A percentile compares a stretch with the other conserved stretches of the same genome.
Evolutionary conservation across 108 stramenopile genomes (phyloP).

Genomic region (Discostella pseudostelligera): DNA sequence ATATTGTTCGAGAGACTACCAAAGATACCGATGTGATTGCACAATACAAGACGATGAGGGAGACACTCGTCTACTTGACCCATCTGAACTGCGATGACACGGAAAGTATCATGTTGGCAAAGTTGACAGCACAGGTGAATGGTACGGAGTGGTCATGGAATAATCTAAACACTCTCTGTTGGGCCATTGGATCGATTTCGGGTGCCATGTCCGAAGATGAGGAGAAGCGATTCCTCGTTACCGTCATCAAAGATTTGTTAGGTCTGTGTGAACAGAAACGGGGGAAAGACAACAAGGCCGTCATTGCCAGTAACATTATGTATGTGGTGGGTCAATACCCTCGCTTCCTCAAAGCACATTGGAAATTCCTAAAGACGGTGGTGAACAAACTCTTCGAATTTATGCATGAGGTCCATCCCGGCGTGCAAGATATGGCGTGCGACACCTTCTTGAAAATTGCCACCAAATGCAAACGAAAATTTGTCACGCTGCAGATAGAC

Average conservation of each 20-base stretch:
- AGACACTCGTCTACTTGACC: constrained; percentile 97
- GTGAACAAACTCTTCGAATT: constrained; percentile 99
- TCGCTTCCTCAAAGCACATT: constrained; percentile 97
- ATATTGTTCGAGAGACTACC: constrained; percentile 94
- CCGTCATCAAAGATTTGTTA: constrained; percentile 98
- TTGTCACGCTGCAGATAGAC: constrained; percentile 90
- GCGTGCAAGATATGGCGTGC: constrained; percentile 99
- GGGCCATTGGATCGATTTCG: constrained; percentile 98
- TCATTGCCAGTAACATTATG: constrained; percentile 99
- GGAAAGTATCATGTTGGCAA: constrained; percentile 96
- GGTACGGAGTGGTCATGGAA: constrained; percentile 90
- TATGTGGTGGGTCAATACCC: constrained; percentile 99
- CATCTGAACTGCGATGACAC: constrained; percentile 98
- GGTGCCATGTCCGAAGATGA: constrained; percentile 99
- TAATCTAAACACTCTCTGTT: constrained; percentile 98
- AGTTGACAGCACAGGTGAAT: constrained; percentile 95
- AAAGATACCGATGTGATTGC: constrained; percentile 99
- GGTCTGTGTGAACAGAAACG: constrained; percentile 94
- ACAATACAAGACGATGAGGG: constrained; percentile 99
- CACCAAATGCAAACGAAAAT: constrained; percentile 97
- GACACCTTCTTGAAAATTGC: constrained; percentile 99
- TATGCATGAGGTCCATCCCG: constrained; percentile 99
- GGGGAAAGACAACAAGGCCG: constrained; percentile 99
- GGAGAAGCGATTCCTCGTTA: constrained; percentile 98
- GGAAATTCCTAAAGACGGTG: constrained; percentile 99